A percentile compares a stretch with the other conserved stretches of the same genome.
These are phyloP conservation scores for Diaporthe vaccinii DNA, from an alignment of 2,329 filamentous ascomycete genomes.

Conservation along the genomic window DNA sequence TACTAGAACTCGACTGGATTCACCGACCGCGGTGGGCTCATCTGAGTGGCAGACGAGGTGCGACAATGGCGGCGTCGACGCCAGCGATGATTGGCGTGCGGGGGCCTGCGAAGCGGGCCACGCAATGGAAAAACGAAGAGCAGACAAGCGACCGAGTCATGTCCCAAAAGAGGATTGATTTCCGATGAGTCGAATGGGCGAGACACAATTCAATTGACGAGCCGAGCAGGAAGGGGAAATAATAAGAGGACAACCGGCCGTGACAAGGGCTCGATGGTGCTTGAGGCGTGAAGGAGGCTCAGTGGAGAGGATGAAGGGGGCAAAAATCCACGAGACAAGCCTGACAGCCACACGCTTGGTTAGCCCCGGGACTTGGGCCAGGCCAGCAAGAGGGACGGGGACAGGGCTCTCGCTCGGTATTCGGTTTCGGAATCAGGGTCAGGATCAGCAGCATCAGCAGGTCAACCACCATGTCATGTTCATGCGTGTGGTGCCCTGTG, in stretches of 20 bases:
- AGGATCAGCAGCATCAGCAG: conserved; percentile 25
- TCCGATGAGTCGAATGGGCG: conserved; percentile 27
- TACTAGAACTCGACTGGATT: conserved; percentile 32
- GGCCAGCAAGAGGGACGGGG: neutral
- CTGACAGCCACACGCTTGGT: neutral
- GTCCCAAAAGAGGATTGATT: conserved; percentile 35
- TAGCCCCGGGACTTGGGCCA: neutral
- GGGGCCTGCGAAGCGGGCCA: conserved; percentile 20
- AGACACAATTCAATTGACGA: conserved; percentile 2
- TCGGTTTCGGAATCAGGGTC: neutral
- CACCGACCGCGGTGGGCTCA: conserved; percentile 23
- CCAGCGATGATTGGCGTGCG: conserved; percentile 12
- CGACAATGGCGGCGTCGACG: conserved; percentile 17
- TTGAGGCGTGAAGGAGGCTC: conserved; percentile 4
- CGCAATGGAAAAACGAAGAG: conserved; percentile 28
- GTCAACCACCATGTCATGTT: conserved; percentile 21
- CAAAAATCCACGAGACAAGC: conserved; percentile 38
- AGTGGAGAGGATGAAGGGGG: conserved; percentile 28
- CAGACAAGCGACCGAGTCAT: conserved; percentile 32
- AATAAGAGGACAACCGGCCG: neutral
- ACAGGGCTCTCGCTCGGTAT: neutral
- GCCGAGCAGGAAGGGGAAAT: conserved; percentile 6
- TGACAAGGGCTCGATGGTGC: conserved; percentile 14
- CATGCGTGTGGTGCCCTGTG: conserved; percentile 1
- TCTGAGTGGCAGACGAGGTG: conserved; percentile 23